Percentiles rank a stretch among this genome's conserved stretches.
Conservation (phyloP, 2,329 filamentous ascomycete genomes). For the Fusarium buharicum region DNA sequence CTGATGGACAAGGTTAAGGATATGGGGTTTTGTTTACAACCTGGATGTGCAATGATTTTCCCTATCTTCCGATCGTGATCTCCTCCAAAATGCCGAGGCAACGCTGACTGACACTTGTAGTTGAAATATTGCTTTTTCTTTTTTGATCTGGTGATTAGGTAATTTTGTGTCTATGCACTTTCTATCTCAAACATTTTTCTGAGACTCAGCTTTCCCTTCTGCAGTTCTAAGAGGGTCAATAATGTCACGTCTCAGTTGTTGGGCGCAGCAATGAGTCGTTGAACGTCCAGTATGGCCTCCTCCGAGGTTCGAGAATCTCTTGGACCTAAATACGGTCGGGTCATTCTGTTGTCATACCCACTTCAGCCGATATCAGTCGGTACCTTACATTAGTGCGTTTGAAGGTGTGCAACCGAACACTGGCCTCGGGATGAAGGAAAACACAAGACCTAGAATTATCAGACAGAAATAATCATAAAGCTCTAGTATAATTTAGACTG, state of each 20-base stretch:
- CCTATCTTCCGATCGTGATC: not conserved
- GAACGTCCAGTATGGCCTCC: not conserved
- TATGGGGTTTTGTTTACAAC: not conserved
- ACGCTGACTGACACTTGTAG: not conserved
- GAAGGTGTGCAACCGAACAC: not conserved
- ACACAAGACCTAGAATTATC: too few relatives aligned
- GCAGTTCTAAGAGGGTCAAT: not conserved
- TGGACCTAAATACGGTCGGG: conserved; percentile 9
- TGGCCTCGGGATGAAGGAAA: too few relatives aligned
- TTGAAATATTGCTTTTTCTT: conserved; percentile 21
- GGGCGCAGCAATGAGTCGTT: conserved; percentile 12
- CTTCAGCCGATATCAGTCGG: conserved; percentile 3
- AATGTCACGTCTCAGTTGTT: conserved; percentile 23
- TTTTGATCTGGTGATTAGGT: conserved; percentile 27
- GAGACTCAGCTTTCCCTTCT: conserved; percentile 22
- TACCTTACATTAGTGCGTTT: conserved; percentile 29
- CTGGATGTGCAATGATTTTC: conserved; percentile 5
- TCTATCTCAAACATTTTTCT: conserved; percentile 11
- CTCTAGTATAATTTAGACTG: too few relatives aligned
- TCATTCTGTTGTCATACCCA: conserved; percentile 13
- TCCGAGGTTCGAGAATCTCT: conserved; percentile 19
- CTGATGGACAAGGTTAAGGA: conserved; percentile 24
- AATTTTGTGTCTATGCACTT: conserved; percentile 14
- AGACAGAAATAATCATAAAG: too few relatives aligned
- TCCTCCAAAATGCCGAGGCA: not conserved